A percentile compares a stretch with the other conserved stretches of the same genome.
Evolutionary conservation across 768 basidiomycete genomes (phyloP).

Genomic region (Amanita fuliginea): DNA sequence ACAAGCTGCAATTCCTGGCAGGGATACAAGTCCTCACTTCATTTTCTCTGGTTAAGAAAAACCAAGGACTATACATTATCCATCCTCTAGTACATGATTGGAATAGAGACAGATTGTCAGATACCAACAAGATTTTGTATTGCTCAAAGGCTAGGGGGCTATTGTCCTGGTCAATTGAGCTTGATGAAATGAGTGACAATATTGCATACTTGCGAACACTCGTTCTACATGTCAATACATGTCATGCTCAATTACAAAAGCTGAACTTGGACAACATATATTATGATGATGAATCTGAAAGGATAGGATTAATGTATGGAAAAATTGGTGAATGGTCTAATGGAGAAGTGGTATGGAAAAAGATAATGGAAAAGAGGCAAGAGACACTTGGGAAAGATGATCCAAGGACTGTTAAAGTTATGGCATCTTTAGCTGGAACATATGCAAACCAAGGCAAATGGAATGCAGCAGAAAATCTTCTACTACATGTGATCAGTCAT

Average conservation of each 20-base stretch:
- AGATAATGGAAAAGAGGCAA: background rate
- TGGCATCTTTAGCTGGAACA: background rate
- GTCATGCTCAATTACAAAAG: background rate
- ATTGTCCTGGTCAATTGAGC: conserved; percentile 1
- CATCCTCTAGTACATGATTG: conserved; percentile 10
- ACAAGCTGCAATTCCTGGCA: conserved; percentile 7
- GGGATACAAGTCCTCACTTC: conserved; percentile 10
- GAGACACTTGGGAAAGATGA: background rate
- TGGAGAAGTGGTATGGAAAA: background rate
- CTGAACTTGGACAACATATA: background rate
- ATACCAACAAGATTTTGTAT: background rate
- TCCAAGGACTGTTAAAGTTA: background rate
- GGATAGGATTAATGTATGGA: background rate
- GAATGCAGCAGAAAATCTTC: background rate
- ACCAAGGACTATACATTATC: conserved; percentile 1
- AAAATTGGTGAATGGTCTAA: background rate
- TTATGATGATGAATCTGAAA: background rate
- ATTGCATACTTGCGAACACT: background rate
- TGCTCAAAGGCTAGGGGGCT: background rate
- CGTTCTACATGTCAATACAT: conserved; percentile 4
- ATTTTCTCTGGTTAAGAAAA: conserved; percentile 10
- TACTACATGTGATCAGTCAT: background rate
- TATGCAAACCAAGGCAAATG: background rate
- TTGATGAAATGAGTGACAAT: background rate
- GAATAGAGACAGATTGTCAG: background rate